Evolutionary conservation across 2,329 filamentous ascomycete genomes (phyloP).

Genomic region (Cylindrodendrum hubeiense): DNA sequence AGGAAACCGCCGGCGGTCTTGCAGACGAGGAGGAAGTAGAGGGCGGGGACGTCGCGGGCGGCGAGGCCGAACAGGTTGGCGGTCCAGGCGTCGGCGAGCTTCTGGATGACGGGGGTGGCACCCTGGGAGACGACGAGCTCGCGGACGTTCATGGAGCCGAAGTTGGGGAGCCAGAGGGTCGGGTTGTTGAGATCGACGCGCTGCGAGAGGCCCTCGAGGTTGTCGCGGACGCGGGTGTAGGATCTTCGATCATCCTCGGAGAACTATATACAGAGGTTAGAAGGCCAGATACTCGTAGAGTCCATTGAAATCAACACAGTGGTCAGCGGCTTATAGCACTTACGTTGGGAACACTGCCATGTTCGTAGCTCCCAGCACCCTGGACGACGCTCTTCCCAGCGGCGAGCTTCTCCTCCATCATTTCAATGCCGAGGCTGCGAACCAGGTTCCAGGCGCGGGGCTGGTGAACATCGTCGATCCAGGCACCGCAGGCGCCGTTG

Average conservation of each 20-base stretch:
- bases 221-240: constrained; percentile 29
- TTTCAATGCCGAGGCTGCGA: constrained; percentile 22
- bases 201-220: constrained; percentile 36
- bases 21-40: constrained; percentile 39
- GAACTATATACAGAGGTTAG: constrained; percentile 1
- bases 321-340: not conserved
- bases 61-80: constrained; percentile 40
- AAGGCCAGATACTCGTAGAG: not conserved
- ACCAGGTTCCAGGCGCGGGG: constrained; percentile 24
- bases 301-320: not conserved
- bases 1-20: constrained; percentile 38
- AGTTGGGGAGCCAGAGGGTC: constrained; percentile 28
- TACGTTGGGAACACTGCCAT: constrained; percentile 18
- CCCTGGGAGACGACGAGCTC: constrained; percentile 38
- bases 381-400: constrained; percentile 20
- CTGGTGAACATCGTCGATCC: constrained; percentile 37
- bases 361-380: constrained; percentile 20
- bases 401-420: constrained; percentile 20
- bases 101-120: constrained; percentile 26
- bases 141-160: constrained; percentile 33
- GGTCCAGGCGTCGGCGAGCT: constrained; percentile 40
- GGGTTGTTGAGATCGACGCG: constrained; percentile 35
- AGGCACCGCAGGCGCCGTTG: constrained; percentile 32
- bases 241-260: constrained; percentile 31
- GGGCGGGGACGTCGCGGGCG: constrained; percentile 31